Conservation (phyloP, 495 filamentous ascomycete genomes). For the Symbiotaphrina buchneri region DNA sequence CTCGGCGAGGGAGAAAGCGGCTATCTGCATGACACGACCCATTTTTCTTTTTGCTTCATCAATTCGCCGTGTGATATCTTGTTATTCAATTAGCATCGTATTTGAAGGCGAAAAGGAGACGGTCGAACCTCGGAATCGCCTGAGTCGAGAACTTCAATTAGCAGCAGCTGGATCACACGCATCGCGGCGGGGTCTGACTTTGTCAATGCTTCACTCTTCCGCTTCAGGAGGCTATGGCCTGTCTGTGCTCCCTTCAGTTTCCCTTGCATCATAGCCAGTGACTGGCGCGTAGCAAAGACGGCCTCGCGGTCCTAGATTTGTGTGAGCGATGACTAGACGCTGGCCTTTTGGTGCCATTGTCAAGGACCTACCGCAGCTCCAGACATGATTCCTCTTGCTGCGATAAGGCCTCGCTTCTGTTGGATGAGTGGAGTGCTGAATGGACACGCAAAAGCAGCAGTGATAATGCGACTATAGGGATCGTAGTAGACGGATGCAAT, state of each 20-base stretch:
- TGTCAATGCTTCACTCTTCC: conserved; percentile 83
- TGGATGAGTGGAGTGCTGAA: background rate
- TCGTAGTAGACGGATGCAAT: no score
- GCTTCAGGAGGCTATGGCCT: conserved; percentile 68
- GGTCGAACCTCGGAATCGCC: conserved; percentile 61
- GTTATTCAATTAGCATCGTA: conserved; percentile 1
- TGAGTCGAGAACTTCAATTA: conserved; percentile 13
- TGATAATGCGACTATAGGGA: no score
- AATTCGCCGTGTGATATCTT: conserved; percentile 89
- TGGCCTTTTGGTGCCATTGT: background rate
- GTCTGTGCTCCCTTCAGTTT: conserved; percentile 96
- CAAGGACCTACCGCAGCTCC: conserved; percentile 28
- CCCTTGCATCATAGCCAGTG: conserved; percentile 86
- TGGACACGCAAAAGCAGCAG: no score
- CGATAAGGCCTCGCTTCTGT: no score
- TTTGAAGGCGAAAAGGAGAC: background rate
- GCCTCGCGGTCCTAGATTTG: conserved; percentile 52
- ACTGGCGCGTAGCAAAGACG: conserved; percentile 97
- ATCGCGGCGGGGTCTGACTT: conserved; percentile 29
- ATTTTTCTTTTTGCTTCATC: conserved; percentile 99
- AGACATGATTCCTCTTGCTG: conserved; percentile 30
- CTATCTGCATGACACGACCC: conserved; percentile 98
- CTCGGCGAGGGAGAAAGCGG: conserved; percentile 91
- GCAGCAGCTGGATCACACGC: conserved; percentile 6
- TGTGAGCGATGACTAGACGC: background rate